Evolutionary conservation across 164 flowering plant genomes (phyloP).

Genomic region (Vitis riparia): DNA sequence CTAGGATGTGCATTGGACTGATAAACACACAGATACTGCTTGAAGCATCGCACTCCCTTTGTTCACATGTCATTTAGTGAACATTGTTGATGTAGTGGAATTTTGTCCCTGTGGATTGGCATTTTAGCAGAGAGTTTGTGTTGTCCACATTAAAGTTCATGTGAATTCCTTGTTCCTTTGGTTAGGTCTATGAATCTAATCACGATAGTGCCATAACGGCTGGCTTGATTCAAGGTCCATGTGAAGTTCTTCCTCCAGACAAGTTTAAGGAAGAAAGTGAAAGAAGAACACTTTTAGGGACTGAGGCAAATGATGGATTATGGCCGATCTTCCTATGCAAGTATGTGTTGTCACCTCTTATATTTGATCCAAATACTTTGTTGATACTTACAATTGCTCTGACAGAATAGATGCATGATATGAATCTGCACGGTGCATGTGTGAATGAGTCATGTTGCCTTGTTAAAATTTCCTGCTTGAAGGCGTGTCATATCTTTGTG

Average conservation of each 20-base stretch:
- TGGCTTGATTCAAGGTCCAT: constrained; percentile 60
- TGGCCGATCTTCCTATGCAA: constrained; percentile 61
- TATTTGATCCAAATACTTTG: background rate
- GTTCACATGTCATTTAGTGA: no score
- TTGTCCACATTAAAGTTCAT: background rate
- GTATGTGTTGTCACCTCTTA: constrained; percentile 30
- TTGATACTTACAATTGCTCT: background rate
- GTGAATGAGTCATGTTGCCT: no score
- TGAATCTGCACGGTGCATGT: no score
- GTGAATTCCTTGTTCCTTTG: constrained; percentile 3
- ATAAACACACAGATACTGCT: no score
- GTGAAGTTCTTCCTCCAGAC: constrained; percentile 61
- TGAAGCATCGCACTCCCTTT: no score
- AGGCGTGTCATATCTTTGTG: background rate
- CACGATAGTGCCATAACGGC: constrained; percentile 42
- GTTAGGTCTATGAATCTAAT: constrained; percentile 72
- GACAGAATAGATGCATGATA: no score
- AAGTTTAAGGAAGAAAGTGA: constrained; percentile 54
- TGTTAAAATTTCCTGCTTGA: background rate
- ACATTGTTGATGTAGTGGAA: no score
- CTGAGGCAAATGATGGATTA: constrained; percentile 24
- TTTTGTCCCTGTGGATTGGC: no score
- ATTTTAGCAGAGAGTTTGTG: no score
- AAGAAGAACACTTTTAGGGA: constrained; percentile 33
- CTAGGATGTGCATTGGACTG: no score